A percentile compares a stretch with the other conserved stretches of the same genome.
Evolutionary conservation across 495 filamentous ascomycete species (phyloP).

Genomic region (Hypoxylon rickii): DNA sequence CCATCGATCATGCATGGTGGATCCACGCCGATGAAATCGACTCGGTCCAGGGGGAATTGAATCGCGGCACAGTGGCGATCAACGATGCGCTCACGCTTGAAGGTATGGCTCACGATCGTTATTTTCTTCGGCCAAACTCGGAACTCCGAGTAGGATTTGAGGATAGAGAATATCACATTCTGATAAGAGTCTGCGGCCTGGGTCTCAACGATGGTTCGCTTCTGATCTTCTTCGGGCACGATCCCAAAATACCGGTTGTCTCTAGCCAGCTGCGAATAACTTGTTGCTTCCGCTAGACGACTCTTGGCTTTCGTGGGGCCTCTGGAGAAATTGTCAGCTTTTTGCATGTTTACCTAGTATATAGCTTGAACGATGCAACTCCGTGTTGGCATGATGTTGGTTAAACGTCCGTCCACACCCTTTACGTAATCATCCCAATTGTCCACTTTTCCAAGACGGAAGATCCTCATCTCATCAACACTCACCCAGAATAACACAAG

Average conservation of each 20-base stretch:
- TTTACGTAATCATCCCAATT: no score
- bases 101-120: slow-evolving; percentile 74
- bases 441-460: no score
- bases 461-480: no score
- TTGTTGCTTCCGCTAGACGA: slow-evolving; percentile 63
- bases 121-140: slow-evolving; percentile 57
- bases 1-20: slow-evolving; percentile 56
- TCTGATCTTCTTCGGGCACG: slow-evolving; percentile 1
- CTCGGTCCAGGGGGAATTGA: slow-evolving; percentile 52
- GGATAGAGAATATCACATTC: slow-evolving; percentile 73
- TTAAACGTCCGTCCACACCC: no score
- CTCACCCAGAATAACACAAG: slow-evolving; percentile 73
- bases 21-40: slow-evolving; percentile 69
- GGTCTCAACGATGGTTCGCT: slow-evolving; percentile 51
- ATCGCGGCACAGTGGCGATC: slow-evolving; percentile 70
- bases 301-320: slow-evolving; percentile 64
- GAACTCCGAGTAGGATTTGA: slow-evolving; percentile 57
- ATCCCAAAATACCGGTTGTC: slow-evolving; percentile 48
- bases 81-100: slow-evolving; percentile 71
- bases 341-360: no score
- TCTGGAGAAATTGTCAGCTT: slow-evolving; percentile 43
- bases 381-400: no score
- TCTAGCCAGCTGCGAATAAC: slow-evolving; percentile 61
- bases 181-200: slow-evolving; percentile 79
- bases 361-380: no score